These are phyloP conservation scores for Coleophoma crateriformis DNA, from an alignment of 2,329 filamentous ascomycete genomes.

Conservation along the genomic window DNA sequence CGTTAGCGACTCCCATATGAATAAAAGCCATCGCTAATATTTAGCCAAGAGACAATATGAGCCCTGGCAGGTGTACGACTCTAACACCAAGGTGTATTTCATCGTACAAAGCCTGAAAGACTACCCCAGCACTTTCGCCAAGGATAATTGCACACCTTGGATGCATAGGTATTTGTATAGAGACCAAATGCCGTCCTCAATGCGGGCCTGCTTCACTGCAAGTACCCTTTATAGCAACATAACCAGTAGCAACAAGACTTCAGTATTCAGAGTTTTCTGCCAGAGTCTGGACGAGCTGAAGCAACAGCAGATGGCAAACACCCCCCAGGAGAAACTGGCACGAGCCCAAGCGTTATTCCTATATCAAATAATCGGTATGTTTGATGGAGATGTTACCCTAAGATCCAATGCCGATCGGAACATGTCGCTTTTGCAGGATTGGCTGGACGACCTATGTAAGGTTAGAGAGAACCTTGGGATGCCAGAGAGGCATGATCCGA, in stretches of 20 bases:
- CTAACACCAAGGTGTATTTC: slow-evolving; percentile 20
- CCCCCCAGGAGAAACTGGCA: slow-evolving; percentile 21
- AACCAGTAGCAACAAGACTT: slow-evolving; percentile 21
- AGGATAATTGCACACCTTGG: slow-evolving; percentile 23
- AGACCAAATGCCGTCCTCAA: slow-evolving; percentile 20
- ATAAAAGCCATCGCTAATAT: slow-evolving; percentile 7
- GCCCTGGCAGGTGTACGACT: slow-evolving; percentile 24
- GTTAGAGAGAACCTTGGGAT: slow-evolving; percentile 22
- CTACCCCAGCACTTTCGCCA: slow-evolving; percentile 21
- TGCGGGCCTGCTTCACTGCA: slow-evolving; percentile 25
- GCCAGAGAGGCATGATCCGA: slow-evolving; percentile 4
- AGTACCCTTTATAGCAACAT: slow-evolving; percentile 25
- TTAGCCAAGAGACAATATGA: slow-evolving; percentile 14
- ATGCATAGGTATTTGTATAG: slow-evolving; percentile 25
- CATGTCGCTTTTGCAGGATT: slow-evolving; percentile 21
- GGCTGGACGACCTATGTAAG: slow-evolving; percentile 18
- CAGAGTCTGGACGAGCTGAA: slow-evolving; percentile 17
- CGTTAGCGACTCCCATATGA: slow-evolving; percentile 4
- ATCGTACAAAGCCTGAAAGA: slow-evolving; percentile 20
- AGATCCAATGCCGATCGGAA: slow-evolving; percentile 26
- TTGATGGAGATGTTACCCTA: slow-evolving; percentile 29
- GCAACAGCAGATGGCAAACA: slow-evolving; percentile 4
- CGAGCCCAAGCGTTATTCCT: slow-evolving; percentile 19
- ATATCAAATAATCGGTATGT: slow-evolving; percentile 30
- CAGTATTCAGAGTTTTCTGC: slow-evolving; percentile 24